A percentile compares a stretch with the other conserved stretches of the same genome.
phyloP scores from a whole-genome alignment of 306 rosid species.

The Macrotyloma uniflorum region DNA sequence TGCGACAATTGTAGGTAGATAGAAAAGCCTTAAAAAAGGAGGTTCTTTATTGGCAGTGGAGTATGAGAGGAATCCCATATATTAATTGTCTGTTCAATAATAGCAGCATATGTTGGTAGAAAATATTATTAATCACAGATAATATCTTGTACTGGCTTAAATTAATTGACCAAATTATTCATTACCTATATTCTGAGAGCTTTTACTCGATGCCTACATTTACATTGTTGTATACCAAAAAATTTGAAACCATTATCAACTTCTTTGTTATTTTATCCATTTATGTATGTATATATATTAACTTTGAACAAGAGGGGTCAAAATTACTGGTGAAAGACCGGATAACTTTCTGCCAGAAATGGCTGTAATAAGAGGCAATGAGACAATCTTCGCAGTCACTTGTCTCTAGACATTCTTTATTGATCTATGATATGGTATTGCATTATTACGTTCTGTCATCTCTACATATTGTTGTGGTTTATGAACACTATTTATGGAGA shows the following conservation, averaged over 20 bases:
- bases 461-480: background rate
- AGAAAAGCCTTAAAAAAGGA: background rate
- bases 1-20: background rate
- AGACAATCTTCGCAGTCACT: constrained; percentile 5
- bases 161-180: constrained; percentile 33
- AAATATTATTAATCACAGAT: constrained; percentile 17
- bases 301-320: constrained; percentile 10
- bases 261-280: background rate
- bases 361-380: background rate
- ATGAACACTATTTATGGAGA: constrained; percentile 23
- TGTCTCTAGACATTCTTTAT: constrained; percentile 10
- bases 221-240: background rate
- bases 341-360: constrained; percentile 22
- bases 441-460: background rate
- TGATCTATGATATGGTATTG: background rate
- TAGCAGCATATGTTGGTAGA: constrained; percentile 24
- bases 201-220: constrained; percentile 23
- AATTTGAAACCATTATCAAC: background rate
- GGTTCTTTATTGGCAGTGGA: constrained; percentile 1
- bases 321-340: constrained; percentile 1
- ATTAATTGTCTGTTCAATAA: constrained; percentile 15
- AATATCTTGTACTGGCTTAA: constrained; percentile 1
- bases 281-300: background rate
- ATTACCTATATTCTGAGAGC: constrained; percentile 13
- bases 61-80: background rate